phyloP scores from a whole-genome alignment of 345 rosid genomes.

The Dovyalis caffra region DNA sequence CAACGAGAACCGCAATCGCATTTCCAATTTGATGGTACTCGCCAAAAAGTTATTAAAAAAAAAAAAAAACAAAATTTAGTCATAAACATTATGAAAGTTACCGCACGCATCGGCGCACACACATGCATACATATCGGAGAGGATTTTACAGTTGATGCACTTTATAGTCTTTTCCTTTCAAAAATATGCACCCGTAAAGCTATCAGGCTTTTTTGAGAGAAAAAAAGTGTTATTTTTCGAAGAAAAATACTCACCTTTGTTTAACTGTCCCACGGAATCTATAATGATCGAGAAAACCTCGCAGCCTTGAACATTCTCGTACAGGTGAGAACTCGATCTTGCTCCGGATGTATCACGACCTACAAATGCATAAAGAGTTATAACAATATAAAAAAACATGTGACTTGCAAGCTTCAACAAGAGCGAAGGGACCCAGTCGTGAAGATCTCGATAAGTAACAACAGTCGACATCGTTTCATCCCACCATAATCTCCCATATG shows the following conservation, averaged over 20 bases:
- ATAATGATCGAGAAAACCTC: conserved; percentile 96
- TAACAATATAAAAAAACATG: conserved; percentile 5
- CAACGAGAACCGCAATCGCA: conserved; percentile 78
- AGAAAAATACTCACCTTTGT: conserved; percentile 45
- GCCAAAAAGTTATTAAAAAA: too few species aligned
- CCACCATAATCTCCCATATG: conserved; percentile 94
- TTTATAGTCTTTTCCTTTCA: too few species aligned
- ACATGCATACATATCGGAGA: too few species aligned
- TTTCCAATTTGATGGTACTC: conserved; percentile 92
- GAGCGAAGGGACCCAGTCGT: conserved; percentile 53
- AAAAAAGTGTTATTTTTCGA: background rate
- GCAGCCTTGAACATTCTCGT: conserved; percentile 86
- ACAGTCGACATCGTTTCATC: conserved; percentile 90
- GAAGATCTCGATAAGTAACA: conserved; percentile 56
- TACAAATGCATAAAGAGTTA: conserved; percentile 30
- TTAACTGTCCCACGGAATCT: conserved; percentile 72
- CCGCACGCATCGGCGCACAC: too few species aligned
- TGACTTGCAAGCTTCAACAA: conserved; percentile 13
- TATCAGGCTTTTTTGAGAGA: background rate
- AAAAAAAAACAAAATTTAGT: background rate
- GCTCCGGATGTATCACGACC: conserved; percentile 86
- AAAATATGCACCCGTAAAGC: background rate
- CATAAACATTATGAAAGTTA: background rate
- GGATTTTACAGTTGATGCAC: background rate
- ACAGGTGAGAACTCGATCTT: conserved; percentile 86